A percentile compares a stretch with the other conserved stretches of the same genome.
These are phyloP conservation scores for Penicillium cosmopolitanum DNA, from an alignment of 495 filamentous ascomycete species.

Conservation along the genomic window DNA sequence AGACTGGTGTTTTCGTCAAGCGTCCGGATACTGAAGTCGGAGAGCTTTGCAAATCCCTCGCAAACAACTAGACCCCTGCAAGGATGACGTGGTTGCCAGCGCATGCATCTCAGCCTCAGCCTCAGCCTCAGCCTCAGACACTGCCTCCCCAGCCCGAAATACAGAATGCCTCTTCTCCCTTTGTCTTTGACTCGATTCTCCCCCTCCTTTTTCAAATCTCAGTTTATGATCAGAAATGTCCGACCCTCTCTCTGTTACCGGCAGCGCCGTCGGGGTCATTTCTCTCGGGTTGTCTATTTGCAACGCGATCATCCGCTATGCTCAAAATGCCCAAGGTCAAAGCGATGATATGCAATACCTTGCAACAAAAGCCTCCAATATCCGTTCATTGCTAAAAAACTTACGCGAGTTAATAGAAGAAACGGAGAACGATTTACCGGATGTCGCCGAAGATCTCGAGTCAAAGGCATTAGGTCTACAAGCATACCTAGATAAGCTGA, in stretches of 20 bases:
- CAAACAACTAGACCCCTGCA: too few species aligned
- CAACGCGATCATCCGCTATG: conserved; percentile 2
- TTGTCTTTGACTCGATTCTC: background rate
- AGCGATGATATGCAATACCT: conserved; percentile 11
- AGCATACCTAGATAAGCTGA: conserved; percentile 8
- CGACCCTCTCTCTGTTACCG: conserved; percentile 10
- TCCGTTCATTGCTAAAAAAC: background rate
- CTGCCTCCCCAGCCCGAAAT: background rate
- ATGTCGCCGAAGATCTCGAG: conserved; percentile 7
- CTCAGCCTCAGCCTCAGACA: background rate
- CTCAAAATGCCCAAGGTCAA: conserved; percentile 2
- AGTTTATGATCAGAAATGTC: conserved; percentile 8
- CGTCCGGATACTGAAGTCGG: too few species aligned
- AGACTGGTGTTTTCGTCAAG: too few species aligned
- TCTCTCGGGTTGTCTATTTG: conserved; percentile 11
- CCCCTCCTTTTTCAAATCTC: background rate
- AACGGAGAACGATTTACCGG: conserved; percentile 1
- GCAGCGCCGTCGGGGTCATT: conserved; percentile 14
- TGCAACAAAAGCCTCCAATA: conserved; percentile 8
- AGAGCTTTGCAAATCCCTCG: too few species aligned
- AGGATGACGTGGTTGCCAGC: background rate
- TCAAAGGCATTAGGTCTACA: conserved; percentile 10
- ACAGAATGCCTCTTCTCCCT: background rate
- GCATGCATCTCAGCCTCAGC: background rate
- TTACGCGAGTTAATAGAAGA: conserved; percentile 12